These are phyloP conservation scores for Globisporangium okanoganense DNA, from an alignment of 352 stramenopile genomes.

Conservation along the genomic window DNA sequence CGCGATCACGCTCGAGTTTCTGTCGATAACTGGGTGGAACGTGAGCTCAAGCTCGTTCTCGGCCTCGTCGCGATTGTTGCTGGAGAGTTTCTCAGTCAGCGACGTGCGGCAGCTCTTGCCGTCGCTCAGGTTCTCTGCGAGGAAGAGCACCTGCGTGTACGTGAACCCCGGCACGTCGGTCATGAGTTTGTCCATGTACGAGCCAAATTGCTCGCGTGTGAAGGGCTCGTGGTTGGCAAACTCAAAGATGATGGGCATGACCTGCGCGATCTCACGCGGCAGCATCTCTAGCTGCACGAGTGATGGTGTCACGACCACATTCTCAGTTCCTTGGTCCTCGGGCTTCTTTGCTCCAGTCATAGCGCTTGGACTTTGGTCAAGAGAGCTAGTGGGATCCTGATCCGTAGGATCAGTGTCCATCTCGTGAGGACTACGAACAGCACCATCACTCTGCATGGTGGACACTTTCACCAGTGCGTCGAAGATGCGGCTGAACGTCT, in stretches of 20 bases:
- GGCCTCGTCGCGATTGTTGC: constrained; percentile 17
- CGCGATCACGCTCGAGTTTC: constrained; percentile 57
- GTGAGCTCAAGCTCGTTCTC: constrained; percentile 50
- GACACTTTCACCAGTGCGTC: constrained; percentile 24
- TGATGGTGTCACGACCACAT: constrained; percentile 24
- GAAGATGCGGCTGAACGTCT: constrained; percentile 60
- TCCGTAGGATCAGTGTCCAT: not conserved
- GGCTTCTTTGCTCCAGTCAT: not conserved
- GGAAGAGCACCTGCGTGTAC: constrained; percentile 71
- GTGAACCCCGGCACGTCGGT: constrained; percentile 54
- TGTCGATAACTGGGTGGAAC: constrained; percentile 66
- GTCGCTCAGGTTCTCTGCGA: constrained; percentile 46
- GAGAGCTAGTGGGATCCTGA: not conserved
- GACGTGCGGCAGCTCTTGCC: constrained; percentile 29
- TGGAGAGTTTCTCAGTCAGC: constrained; percentile 3
- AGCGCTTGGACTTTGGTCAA: not conserved
- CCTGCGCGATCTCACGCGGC: constrained; percentile 44
- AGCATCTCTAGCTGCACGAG: constrained; percentile 40
- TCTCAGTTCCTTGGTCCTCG: not conserved
- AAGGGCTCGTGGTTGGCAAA: constrained; percentile 51
- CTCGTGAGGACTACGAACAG: not conserved
- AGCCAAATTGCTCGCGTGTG: constrained; percentile 31
- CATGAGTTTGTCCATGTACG: constrained; percentile 65
- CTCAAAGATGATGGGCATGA: constrained; percentile 63
- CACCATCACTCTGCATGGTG: not conserved